Base-by-base conservation (phyloP, 345 rosid species). In the Hibiscus syriacus region DNA sequence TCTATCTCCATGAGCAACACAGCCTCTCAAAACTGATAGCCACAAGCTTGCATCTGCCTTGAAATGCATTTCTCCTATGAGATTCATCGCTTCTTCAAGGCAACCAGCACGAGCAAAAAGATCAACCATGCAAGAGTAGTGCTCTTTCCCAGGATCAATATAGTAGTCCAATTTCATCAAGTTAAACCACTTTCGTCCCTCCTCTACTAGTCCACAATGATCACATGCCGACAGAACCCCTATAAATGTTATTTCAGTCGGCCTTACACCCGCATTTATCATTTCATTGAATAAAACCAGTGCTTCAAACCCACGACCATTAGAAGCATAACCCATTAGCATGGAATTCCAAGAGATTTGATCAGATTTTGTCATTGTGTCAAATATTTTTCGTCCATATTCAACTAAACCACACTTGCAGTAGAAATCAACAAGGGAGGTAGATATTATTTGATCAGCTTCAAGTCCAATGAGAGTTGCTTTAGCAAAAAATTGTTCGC, bases 291-390 rank as follows among this genome's bases (percentile, higher is more conserved):
- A 92, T 80, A 92, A 70, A 49, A 67, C 49, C 43, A 90, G 76
- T 41, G 87, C 87, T 78, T 86, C 81, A 9, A 67, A 55, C 64
- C 96, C 98, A 66, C 75, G 67, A 54, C 98, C 98, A 67, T 92
- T 90, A 2, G 84, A 80, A 67, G 98, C 95, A 76, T 87, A 92
- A 34, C 98, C 96, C 81, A 82, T 84, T 73, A 92, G 70, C 92
- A 92, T 87, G 53, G 95, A 77, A 73, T 86, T 92, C 95, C 98
- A 92, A 23, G 96, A 75, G 49, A 86, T 70, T 68, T 76, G 80
- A 58, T 92, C 98, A 4, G 86, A 68, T 65, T 80, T 85, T 1
- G 64, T 72, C 82, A 81, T 82, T 34, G 83, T 43, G 50, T 87
- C 84, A 69, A 90, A 92, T 36, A 87, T 56, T 68, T 80, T 90